Base-by-base conservation (phyloP, 495 filamentous ascomycete genomes). In the Diplogelasinospora grovesii region DNA sequence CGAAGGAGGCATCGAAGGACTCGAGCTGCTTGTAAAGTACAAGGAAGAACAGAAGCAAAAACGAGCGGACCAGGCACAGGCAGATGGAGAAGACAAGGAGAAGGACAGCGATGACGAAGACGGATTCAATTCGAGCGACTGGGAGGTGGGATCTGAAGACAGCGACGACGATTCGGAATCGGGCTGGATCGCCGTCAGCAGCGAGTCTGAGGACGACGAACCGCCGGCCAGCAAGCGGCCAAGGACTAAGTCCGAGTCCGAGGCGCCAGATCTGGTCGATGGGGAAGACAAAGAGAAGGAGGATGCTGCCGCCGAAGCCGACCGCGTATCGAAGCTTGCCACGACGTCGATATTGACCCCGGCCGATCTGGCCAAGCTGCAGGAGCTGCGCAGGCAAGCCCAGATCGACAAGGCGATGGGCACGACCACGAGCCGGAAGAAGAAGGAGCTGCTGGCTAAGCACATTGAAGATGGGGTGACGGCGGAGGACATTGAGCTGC, bases 151-250 rank as follows among this genome's bases (percentile, higher is more conserved):
- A 46, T 86, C 83, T 28, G 75, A 75, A 15, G 79, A 85, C 45
- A 85, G 75, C 56, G 83, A 85, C 52, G 83, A 85, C 52, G 81
- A 85, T 46, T 87, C 85, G 13, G 51, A 49, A 69, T 78, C 52
- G 4, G 93, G 88, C 24, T 99, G 93, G 93, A 89, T 96, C 50
- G 77, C 92, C 48, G 90, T 97, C 19, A 84, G 79, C 46, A 86
- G 93, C 44, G 83, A 75, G 7, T 86, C 77, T 2, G 85, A 88
- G 29, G 82, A 83, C 34, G 76, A 79, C 23, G 69, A 9, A 13
- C n/a, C 71, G 28, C 79, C 73, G 7, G 72, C 75, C 14, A 57
- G 74, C 3, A 90, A 90, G 65, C 86, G 79, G 48, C 62, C 53
- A 23, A 70, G 66, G 47, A 48, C 52, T 9, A 58, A 56, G 39